Evolutionary conservation across 495 filamentous ascomycete species (phyloP).

Genomic region (Rostrohypoxylon terebratum): DNA sequence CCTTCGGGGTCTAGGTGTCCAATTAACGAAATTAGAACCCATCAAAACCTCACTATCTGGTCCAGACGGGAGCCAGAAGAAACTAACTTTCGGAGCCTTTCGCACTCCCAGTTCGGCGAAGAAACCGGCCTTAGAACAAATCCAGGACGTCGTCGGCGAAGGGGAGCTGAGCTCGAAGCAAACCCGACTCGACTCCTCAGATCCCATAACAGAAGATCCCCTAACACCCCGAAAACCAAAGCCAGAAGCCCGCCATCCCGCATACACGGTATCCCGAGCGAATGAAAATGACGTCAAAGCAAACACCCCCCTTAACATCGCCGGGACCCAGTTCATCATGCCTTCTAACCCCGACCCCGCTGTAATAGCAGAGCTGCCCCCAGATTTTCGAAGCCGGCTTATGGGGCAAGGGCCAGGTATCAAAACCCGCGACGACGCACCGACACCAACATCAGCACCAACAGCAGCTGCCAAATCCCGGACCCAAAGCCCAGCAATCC

Average conservation of each 20-base stretch:
- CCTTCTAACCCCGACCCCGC: constrained; percentile 81
- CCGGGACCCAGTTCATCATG: constrained; percentile 89
- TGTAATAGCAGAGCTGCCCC: constrained; percentile 80
- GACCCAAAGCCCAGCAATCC: constrained; percentile 56
- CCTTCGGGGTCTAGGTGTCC: constrained; percentile 86
- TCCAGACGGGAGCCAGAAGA: constrained; percentile 72
- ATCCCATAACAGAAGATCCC: constrained; percentile 59
- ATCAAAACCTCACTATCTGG: constrained; percentile 63
- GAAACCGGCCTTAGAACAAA: constrained; percentile 45
- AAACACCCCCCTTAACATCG: constrained; percentile 76
- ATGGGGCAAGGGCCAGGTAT: constrained; percentile 56
- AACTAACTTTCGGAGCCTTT: constrained; percentile 57
- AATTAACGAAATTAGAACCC: constrained; percentile 91
- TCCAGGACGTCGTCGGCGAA: constrained; percentile 35
- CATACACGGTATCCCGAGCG: constrained; percentile 64
- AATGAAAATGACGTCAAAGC: constrained; percentile 68
- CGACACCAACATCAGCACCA: constrained; percentile 2
- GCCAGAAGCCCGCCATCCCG: constrained; percentile 57
- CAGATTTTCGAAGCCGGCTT: constrained; percentile 82
- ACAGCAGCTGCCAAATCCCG: constrained; percentile 44
- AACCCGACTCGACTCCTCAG: constrained; percentile 56
- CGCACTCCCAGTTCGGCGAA: constrained; percentile 41
- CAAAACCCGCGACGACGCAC: constrained; percentile 44
- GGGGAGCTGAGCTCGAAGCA: constrained; percentile 55
- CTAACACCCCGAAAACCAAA: constrained; percentile 76